A percentile compares a stretch with the other conserved stretches of the same genome.
Conservation (phyloP, 2,329 filamentous ascomycete genomes). For the Fusarium beomiforme region DNA sequence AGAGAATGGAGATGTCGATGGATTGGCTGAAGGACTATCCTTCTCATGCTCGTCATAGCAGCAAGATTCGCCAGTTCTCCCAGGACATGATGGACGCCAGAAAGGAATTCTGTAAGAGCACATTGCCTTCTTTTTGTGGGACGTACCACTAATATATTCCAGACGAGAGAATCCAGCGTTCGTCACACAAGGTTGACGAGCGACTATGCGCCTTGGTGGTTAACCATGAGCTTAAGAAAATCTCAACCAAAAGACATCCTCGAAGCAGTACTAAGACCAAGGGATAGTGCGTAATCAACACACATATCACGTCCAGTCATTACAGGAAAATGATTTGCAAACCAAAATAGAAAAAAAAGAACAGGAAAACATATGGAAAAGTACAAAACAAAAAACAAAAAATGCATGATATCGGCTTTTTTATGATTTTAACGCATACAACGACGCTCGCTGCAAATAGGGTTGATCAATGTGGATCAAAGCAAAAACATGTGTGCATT, state of each 20-base stretch:
- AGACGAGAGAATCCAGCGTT: slow-evolving; percentile 49
- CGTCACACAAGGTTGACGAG: slow-evolving; percentile 46
- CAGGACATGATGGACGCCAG: slow-evolving; percentile 49
- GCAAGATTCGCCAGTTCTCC: slow-evolving; percentile 42
- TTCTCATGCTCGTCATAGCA: slow-evolving; percentile 39
- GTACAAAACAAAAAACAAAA: slow-evolving; percentile 6
- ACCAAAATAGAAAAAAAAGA: slow-evolving; percentile 19
- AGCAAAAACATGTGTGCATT: slow-evolving; percentile 20
- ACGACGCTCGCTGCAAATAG: slow-evolving; percentile 28
- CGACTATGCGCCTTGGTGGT: slow-evolving; percentile 50
- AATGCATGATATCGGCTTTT: slow-evolving; percentile 9
- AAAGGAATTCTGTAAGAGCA: slow-evolving; percentile 50
- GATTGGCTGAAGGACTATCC: slow-evolving; percentile 50
- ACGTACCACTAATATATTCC: slow-evolving; percentile 28
- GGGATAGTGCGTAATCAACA: slow-evolving; percentile 32
- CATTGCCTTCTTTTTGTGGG: background rate
- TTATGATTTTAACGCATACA: slow-evolving; percentile 34
- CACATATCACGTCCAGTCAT: slow-evolving; percentile 27
- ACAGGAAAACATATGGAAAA: slow-evolving; percentile 18
- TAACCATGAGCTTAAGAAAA: slow-evolving; percentile 53
- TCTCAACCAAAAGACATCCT: slow-evolving; percentile 47
- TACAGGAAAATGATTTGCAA: slow-evolving; percentile 22
- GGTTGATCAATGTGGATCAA: slow-evolving; percentile 9
- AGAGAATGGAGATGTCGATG: slow-evolving; percentile 52
- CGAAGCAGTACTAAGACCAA: slow-evolving; percentile 43